These are phyloP conservation scores for Cyberlindnera subsufficiens DNA, from an alignment of 805 yeast genomes.

Conservation along the genomic window DNA sequence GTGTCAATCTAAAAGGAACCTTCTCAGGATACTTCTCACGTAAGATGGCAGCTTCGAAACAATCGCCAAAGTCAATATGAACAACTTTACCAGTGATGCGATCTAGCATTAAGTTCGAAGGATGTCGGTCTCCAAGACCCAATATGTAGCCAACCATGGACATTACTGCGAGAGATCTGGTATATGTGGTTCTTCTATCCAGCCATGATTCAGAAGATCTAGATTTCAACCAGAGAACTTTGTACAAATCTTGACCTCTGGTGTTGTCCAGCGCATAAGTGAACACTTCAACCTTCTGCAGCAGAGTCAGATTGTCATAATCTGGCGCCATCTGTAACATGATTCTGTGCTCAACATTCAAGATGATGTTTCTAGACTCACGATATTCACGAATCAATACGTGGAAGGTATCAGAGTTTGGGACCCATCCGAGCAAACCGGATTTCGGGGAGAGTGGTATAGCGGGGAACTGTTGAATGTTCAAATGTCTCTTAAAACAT, in stretches of 20 bases:
- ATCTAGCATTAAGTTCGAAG: slow-evolving; percentile 93
- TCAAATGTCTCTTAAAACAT: slow-evolving; percentile 92
- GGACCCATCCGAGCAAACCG: slow-evolving; percentile 97
- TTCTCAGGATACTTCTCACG: slow-evolving; percentile 97
- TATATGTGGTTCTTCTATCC: slow-evolving; percentile 93
- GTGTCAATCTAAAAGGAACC: slow-evolving; percentile 92
- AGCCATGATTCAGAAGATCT: slow-evolving; percentile 97
- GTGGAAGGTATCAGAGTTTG: slow-evolving; percentile 95
- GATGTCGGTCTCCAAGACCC: slow-evolving; percentile 97
- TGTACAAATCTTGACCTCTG: slow-evolving; percentile 91
- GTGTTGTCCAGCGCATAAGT: slow-evolving; percentile 94
- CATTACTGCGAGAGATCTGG: slow-evolving; percentile 95
- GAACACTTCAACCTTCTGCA: slow-evolving; percentile 95
- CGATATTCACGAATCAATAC: slow-evolving; percentile 87
- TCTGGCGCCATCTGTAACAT: slow-evolving; percentile 98
- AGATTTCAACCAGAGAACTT: slow-evolving; percentile 93
- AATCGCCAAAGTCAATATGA: slow-evolving; percentile 98
- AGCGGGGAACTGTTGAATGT: slow-evolving; percentile 87
- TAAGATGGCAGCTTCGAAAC: slow-evolving; percentile 96
- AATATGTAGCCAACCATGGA: slow-evolving; percentile 97
- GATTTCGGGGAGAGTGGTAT: slow-evolving; percentile 95
- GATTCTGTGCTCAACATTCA: slow-evolving; percentile 90
- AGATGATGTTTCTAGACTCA: slow-evolving; percentile 80
- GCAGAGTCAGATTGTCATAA: slow-evolving; percentile 79
- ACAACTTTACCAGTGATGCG: slow-evolving; percentile 91